These are phyloP conservation scores for Saccharomyces hybrid DNA, from an alignment of 1,139 yeast genomes.

Conservation along the genomic window DNA sequence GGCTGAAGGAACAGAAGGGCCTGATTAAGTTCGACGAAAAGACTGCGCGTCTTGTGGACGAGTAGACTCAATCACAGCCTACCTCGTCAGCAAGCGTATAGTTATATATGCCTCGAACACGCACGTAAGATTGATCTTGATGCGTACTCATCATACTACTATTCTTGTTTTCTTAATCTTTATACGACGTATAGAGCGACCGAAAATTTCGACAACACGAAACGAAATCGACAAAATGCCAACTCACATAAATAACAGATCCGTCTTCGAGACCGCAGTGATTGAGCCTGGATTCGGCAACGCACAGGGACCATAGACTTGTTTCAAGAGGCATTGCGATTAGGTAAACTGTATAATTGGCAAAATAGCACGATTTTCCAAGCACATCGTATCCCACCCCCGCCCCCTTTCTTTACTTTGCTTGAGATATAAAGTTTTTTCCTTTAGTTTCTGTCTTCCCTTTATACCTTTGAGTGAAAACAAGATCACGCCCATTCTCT, in stretches of 20 bases:
- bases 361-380: neutral
- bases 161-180: neutral
- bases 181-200: constrained; percentile 1
- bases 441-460: neutral
- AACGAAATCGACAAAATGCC: neutral
- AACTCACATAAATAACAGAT: neutral
- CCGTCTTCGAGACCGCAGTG: neutral
- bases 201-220: constrained; percentile 1
- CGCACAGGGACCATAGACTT: neutral
- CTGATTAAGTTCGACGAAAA: constrained; percentile 24
- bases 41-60: constrained; percentile 2
- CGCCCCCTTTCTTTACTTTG: neutral
- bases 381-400: neutral
- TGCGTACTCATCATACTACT: neutral
- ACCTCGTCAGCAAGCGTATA: neutral
- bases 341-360: neutral
- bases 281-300: neutral
- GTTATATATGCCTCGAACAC: too few relatives aligned
- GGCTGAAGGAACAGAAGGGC: constrained; percentile 30
- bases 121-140: too few relatives aligned
- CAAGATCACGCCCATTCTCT: neutral
- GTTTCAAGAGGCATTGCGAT: neutral
- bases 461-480: neutral
- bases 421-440: neutral
- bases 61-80: neutral